These are phyloP conservation scores for Cytospora piceae DNA, from an alignment of 2,329 filamentous ascomycete species.

Conservation along the genomic window DNA sequence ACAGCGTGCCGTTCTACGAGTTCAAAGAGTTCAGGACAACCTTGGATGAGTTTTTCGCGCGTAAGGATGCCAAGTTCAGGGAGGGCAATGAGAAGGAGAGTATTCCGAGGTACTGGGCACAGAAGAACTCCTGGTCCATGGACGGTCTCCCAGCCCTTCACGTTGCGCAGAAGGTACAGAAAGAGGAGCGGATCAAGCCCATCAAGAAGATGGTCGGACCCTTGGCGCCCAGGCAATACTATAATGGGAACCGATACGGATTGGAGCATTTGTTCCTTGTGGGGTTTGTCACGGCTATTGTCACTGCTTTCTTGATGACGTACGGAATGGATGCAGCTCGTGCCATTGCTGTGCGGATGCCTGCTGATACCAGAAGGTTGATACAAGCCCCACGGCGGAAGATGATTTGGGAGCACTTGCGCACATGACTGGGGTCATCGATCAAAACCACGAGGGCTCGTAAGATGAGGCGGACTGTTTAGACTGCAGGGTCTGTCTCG, in stretches of 20 bases:
- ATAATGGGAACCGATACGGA: slow-evolving; percentile 12
- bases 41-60: slow-evolving; percentile 41
- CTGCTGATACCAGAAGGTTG: slow-evolving; percentile 20
- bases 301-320: slow-evolving; percentile 15
- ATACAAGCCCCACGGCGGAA: slow-evolving; percentile 21
- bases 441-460: neutral
- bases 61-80: slow-evolving; percentile 39
- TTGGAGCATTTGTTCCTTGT: slow-evolving; percentile 26
- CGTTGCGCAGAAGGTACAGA: slow-evolving; percentile 38
- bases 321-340: slow-evolving; percentile 26
- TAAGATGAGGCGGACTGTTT: neutral
- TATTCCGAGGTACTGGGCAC: slow-evolving; percentile 45
- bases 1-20: slow-evolving; percentile 44
- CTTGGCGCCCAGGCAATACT: slow-evolving; percentile 33
- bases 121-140: slow-evolving; percentile 46
- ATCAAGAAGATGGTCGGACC: slow-evolving; percentile 47
- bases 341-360: slow-evolving; percentile 17
- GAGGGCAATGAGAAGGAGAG: slow-evolving; percentile 42
- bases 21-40: slow-evolving; percentile 44
- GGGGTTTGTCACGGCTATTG: slow-evolving; percentile 17
- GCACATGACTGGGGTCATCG: neutral
- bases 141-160: slow-evolving; percentile 45
- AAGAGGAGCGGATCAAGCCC: slow-evolving; percentile 40
- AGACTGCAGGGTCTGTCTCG: neutral
- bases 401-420: neutral